Evolutionary conservation across 495 filamentous ascomycete species (phyloP).

Genomic region (Talaromyces liani): DNA sequence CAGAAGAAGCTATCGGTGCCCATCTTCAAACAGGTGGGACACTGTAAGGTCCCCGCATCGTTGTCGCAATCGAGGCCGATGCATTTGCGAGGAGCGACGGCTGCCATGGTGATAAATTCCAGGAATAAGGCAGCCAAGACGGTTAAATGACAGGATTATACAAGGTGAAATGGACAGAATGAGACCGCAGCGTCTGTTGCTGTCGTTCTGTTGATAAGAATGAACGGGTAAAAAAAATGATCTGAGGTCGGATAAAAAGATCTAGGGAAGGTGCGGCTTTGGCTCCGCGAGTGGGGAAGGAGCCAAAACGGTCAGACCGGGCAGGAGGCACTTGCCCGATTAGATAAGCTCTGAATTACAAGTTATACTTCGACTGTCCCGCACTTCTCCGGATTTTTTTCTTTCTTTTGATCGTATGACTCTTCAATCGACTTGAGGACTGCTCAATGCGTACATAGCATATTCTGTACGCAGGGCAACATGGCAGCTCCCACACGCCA

Average conservation of each 20-base stretch:
- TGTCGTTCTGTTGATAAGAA: not conserved
- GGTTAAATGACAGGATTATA: not conserved
- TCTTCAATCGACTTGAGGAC: not conserved
- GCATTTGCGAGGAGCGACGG: slow-evolving; percentile 58
- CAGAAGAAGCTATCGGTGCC: slow-evolving; percentile 94
- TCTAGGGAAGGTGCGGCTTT: not conserved
- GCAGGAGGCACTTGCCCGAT: not conserved
- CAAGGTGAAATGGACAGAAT: not conserved
- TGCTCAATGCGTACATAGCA: not conserved
- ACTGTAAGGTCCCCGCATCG: slow-evolving; percentile 76
- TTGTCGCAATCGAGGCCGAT: slow-evolving; percentile 75
- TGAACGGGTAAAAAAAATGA: not conserved
- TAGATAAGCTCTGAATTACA: slow-evolving; percentile 3
- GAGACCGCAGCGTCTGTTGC: not conserved
- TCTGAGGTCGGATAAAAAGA: not conserved
- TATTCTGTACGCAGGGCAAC: not conserved
- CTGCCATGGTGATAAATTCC: slow-evolving; percentile 9
- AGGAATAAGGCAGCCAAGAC: not conserved
- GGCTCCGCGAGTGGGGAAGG: no score
- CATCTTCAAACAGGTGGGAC: slow-evolving; percentile 86
- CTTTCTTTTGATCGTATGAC: not conserved
- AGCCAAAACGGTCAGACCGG: no score
- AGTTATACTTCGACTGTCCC: not conserved
- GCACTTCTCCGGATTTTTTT: not conserved
- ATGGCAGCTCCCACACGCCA: slow-evolving; percentile 27